Evolutionary conservation across 2,329 filamentous ascomycete species (phyloP).

Genomic region (Exophiala xenobiotica): DNA sequence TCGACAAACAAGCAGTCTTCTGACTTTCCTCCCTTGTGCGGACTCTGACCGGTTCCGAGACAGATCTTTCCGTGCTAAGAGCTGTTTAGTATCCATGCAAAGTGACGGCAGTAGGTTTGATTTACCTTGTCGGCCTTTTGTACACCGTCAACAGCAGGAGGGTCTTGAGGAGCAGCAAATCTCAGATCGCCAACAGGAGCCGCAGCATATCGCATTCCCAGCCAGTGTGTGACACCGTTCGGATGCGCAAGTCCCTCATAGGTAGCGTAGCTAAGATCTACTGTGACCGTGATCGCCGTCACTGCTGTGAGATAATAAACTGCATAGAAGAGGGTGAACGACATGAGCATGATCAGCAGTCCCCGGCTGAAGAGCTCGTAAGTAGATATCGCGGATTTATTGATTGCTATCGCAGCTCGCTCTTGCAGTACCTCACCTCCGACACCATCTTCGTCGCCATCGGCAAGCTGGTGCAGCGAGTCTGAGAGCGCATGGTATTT

Average conservation of each 20-base stretch:
- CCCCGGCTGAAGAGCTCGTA: background rate
- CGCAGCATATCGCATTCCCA: conserved; percentile 72
- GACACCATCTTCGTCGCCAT: too few relatives aligned
- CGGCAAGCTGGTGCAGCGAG: too few relatives aligned
- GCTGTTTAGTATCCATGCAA: background rate
- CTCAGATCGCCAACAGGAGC: conserved; percentile 65
- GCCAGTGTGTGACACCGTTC: conserved; percentile 67
- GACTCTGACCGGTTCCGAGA: conserved; percentile 65
- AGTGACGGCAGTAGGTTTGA: background rate
- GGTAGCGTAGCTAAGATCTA: conserved; percentile 66
- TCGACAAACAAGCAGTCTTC: conserved; percentile 46
- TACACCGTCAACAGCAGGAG: conserved; percentile 45
- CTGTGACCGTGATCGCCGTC: conserved; percentile 38
- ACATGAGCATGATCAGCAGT: background rate
- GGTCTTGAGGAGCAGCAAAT: conserved; percentile 67
- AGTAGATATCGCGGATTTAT: background rate
- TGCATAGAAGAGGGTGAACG: conserved; percentile 2
- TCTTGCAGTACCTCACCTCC: too few relatives aligned
- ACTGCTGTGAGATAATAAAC: conserved; percentile 16
- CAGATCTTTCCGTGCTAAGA: conserved; percentile 53
- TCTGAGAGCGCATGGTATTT: too few relatives aligned
- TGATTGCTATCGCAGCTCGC: background rate
- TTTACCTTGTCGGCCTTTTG: conserved; percentile 57
- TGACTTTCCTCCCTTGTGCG: conserved; percentile 54
- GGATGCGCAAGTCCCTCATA: conserved; percentile 59